Percentiles rank a stretch among this genome's conserved stretches.
These are phyloP conservation scores for Talaromyces albobiverticillius DNA, from an alignment of 2,329 filamentous ascomycete species.

Conservation along the genomic window DNA sequence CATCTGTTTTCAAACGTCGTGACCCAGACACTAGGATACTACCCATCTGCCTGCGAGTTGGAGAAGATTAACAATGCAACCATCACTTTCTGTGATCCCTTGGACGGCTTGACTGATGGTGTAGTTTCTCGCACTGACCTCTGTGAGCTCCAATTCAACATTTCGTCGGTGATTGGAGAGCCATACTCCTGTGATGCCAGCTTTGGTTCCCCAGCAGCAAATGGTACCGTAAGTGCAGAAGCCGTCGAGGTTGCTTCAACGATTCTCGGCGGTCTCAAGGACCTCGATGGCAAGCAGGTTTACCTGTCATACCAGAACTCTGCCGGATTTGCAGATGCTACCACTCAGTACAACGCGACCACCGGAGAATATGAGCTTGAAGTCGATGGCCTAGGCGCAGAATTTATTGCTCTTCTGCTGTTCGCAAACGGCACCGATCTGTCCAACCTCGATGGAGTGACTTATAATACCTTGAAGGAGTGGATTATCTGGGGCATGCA, in stretches of 20 bases:
- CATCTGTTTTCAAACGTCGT: slow-evolving; percentile 38
- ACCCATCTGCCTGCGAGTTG: slow-evolving; percentile 44
- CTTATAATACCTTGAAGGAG: slow-evolving; percentile 55
- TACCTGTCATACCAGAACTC: slow-evolving; percentile 38
- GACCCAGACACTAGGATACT: slow-evolving; percentile 37
- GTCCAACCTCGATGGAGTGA: slow-evolving; percentile 46
- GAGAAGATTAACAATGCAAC: slow-evolving; percentile 54
- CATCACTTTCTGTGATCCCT: slow-evolving; percentile 53
- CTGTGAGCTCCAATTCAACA: slow-evolving; percentile 47
- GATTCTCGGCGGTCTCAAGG: slow-evolving; percentile 34
- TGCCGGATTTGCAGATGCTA: slow-evolving; percentile 31
- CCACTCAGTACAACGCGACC: slow-evolving; percentile 32
- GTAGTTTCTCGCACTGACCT: slow-evolving; percentile 51
- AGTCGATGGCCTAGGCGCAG: slow-evolving; percentile 32
- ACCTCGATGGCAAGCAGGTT: slow-evolving; percentile 31
- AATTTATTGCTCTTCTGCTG: slow-evolving; percentile 24
- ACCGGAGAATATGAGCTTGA: slow-evolving; percentile 32
- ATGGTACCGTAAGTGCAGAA: slow-evolving; percentile 19
- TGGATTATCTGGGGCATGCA: slow-evolving; percentile 54
- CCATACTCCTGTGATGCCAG: slow-evolving; percentile 43
- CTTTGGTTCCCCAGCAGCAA: slow-evolving; percentile 21
- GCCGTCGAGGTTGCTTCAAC: slow-evolving; percentile 24
- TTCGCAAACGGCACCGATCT: slow-evolving; percentile 42
- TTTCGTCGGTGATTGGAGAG: slow-evolving; percentile 46
- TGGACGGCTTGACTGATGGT: slow-evolving; percentile 56